Conservation (phyloP, 768 basidiomycete species). For the Termitomyces sp. region DNA sequence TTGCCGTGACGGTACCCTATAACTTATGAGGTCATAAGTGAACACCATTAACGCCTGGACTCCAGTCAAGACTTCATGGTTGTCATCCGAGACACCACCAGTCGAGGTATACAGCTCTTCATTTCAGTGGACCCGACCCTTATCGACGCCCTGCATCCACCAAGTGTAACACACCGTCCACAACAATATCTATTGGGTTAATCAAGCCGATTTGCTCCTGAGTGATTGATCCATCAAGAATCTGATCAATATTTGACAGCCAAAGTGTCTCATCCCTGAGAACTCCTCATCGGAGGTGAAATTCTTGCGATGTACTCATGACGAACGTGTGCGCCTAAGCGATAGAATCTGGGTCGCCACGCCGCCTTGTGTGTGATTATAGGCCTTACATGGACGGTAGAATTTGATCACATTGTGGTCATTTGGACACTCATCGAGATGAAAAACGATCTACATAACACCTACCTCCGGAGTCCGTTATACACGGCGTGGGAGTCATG, state of each 20-base stretch:
- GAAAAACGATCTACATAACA: too few relatives aligned
- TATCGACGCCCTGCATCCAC: too few relatives aligned
- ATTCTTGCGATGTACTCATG: not conserved
- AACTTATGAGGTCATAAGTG: not conserved
- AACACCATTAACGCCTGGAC: not conserved
- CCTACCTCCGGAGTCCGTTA: too few relatives aligned
- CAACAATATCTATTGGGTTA: not conserved
- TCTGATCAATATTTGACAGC: not conserved
- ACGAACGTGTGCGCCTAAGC: not conserved
- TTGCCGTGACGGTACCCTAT: not conserved
- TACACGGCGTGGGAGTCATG: too few relatives aligned
- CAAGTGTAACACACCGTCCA: not conserved
- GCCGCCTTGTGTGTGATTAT: not conserved
- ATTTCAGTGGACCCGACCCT: not conserved
- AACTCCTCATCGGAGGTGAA: not conserved
- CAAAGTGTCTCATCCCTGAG: not conserved
- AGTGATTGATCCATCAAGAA: not conserved
- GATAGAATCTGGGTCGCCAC: too few relatives aligned
- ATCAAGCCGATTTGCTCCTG: not conserved
- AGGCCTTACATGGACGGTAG: not conserved
- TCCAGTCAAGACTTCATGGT: too few relatives aligned
- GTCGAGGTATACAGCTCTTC: not conserved
- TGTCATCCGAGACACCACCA: too few relatives aligned
- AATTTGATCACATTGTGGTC: too few relatives aligned
- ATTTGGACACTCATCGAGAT: too few relatives aligned